Conservation (phyloP, 2,329 filamentous ascomycete species). For the Parastagonospora nodorum region DNA sequence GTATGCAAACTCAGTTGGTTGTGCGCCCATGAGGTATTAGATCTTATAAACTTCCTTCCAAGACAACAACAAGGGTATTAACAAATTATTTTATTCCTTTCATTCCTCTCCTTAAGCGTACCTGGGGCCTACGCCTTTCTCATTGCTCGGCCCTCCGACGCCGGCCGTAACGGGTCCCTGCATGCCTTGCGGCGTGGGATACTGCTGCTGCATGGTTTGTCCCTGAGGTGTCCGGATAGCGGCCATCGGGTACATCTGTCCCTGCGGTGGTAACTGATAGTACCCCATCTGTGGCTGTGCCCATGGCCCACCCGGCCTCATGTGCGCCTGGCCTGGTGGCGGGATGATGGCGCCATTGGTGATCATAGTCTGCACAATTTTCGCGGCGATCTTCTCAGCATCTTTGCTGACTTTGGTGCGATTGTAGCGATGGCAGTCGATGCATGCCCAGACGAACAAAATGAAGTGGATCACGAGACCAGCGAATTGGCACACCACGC, state of each 20-base stretch:
- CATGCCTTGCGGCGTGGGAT: background rate
- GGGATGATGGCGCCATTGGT: slow-evolving; percentile 35
- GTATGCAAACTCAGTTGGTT: no score
- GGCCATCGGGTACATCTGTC: slow-evolving; percentile 15
- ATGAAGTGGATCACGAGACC: slow-evolving; percentile 37
- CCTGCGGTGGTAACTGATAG: slow-evolving; percentile 17
- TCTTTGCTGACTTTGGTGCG: slow-evolving; percentile 30
- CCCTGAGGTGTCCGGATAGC: slow-evolving; percentile 3
- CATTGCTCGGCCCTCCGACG: slow-evolving; percentile 14
- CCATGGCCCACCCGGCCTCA: slow-evolving; percentile 11
- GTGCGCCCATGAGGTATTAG: background rate
- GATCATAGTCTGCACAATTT: slow-evolving; percentile 44
- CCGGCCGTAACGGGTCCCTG: background rate
- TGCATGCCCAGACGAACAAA: slow-evolving; percentile 47
- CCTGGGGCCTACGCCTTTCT: slow-evolving; percentile 20
- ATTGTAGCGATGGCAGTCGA: slow-evolving; percentile 38
- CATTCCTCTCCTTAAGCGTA: slow-evolving; percentile 15
- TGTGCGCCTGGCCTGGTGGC: slow-evolving; percentile 22
- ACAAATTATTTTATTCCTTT: background rate
- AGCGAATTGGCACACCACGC: slow-evolving; percentile 38
- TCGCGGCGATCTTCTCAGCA: slow-evolving; percentile 38
- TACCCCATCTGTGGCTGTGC: slow-evolving; percentile 8
- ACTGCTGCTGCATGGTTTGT: slow-evolving; percentile 4
- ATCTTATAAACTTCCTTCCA: background rate
- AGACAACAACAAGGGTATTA: background rate